Conservation (phyloP, 108 stramenopile genomes). For the Cyclotella distinguenda region DNA sequence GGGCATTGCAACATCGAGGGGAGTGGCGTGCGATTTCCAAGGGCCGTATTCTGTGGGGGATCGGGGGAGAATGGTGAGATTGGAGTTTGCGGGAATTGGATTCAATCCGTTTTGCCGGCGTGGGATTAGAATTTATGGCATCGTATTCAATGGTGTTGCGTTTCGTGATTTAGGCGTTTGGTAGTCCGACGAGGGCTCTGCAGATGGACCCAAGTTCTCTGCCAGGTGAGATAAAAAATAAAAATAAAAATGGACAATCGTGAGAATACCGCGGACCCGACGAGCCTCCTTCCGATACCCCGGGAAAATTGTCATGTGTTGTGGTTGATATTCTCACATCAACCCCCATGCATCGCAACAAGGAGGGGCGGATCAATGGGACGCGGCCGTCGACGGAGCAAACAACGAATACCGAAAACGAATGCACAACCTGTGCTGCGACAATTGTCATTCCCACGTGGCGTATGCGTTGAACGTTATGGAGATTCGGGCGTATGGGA, state of each 20-base stretch:
- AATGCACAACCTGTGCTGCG: slow-evolving; percentile 96
- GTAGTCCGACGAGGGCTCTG: slow-evolving; percentile 9
- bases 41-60: slow-evolving; percentile 93
- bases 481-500: slow-evolving; percentile 59
- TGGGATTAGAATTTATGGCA: neutral
- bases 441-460: slow-evolving; percentile 98
- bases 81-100: neutral
- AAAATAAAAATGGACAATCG: slow-evolving; percentile 1
- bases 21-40: slow-evolving; percentile 93
- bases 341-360: neutral
- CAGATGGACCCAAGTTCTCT: neutral
- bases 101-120: too few species aligned
- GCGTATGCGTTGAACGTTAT: slow-evolving; percentile 88
- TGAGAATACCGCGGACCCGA: too few species aligned
- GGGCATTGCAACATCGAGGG: slow-evolving; percentile 89
- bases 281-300: too few species aligned
- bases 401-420: slow-evolving; percentile 81
- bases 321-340: too few species aligned
- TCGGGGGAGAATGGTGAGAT: slow-evolving; percentile 63
- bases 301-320: too few species aligned
- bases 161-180: slow-evolving; percentile 15
- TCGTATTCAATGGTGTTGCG: neutral
- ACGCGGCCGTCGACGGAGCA: slow-evolving; percentile 82
- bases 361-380: slow-evolving; percentile 72
- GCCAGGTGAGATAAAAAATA: slow-evolving; percentile 1